A percentile compares a stretch with the other conserved stretches of the same genome.
phyloP scores from a whole-genome alignment of 2,329 filamentous ascomycete species.

The Sporothrix luriei region DNA sequence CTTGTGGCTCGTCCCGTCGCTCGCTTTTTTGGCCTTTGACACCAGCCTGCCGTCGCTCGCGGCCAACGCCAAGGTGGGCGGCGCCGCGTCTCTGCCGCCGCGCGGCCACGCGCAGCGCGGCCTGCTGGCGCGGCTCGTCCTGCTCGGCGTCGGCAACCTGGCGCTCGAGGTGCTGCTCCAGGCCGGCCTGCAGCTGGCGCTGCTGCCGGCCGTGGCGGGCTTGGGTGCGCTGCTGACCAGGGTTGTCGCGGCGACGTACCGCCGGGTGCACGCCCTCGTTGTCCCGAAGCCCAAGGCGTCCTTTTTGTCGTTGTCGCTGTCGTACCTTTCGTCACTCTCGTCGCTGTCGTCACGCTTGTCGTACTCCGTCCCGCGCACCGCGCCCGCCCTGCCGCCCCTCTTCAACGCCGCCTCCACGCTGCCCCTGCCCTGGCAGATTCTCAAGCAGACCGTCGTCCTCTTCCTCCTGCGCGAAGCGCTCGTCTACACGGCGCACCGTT shows the following conservation, averaged over 20 bases:
- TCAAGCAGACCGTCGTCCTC: slow-evolving; percentile 53
- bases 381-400: slow-evolving; percentile 37
- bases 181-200: slow-evolving; percentile 45
- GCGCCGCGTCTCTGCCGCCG: slow-evolving; percentile 53
- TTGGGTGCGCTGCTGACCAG: slow-evolving; percentile 34
- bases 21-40: slow-evolving; percentile 74
- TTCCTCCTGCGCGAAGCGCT: slow-evolving; percentile 58
- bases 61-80: slow-evolving; percentile 69
- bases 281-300: background rate
- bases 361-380: background rate
- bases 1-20: slow-evolving; percentile 73
- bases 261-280: background rate
- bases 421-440: slow-evolving; percentile 57
- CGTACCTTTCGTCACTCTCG: background rate
- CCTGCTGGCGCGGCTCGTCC: slow-evolving; percentile 43
- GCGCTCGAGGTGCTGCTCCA: slow-evolving; percentile 50
- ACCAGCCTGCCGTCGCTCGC: slow-evolving; percentile 68
- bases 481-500: slow-evolving; percentile 74
- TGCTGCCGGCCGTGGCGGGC: slow-evolving; percentile 47
- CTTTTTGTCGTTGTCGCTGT: background rate
- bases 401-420: slow-evolving; percentile 55
- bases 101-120: slow-evolving; percentile 42
- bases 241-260: background rate
- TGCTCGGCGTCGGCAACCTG: slow-evolving; percentile 53
- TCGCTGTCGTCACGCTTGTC: too few species aligned